A percentile compares a stretch with the other conserved stretches of the same genome.
phyloP scores from a whole-genome alignment of 2,329 filamentous ascomycete species.

The Cordyceps tenuipes region DNA sequence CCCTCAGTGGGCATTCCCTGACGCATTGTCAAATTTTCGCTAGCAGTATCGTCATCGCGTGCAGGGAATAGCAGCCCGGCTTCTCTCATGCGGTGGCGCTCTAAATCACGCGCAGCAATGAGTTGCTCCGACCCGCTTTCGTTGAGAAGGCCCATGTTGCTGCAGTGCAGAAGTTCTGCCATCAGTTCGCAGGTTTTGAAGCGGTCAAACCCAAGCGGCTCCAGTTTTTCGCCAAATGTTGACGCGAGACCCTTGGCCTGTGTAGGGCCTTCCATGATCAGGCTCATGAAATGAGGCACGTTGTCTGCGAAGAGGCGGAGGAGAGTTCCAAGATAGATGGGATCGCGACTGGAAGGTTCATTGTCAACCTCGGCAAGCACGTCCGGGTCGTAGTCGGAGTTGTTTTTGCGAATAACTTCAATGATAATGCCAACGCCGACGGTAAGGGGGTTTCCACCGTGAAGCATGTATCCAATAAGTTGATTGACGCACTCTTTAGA shows the following conservation, averaged over 20 bases:
- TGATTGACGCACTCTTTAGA: conserved; percentile 75
- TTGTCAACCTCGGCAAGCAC: conserved; percentile 73
- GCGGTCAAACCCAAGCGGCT: conserved; percentile 90
- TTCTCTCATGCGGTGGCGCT: conserved; percentile 68
- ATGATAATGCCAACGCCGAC: conserved; percentile 97
- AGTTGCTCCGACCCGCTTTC: conserved; percentile 84
- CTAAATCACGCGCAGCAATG: conserved; percentile 68
- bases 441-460: conserved; percentile 86
- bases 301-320: conserved; percentile 82
- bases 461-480: conserved; percentile 85
- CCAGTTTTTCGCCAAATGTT: conserved; percentile 84
- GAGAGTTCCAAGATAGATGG: conserved; percentile 89
- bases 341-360: conserved; percentile 75
- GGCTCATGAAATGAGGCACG: conserved; percentile 86
- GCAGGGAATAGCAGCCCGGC: conserved; percentile 60
- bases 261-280: conserved; percentile 72
- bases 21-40: conserved; percentile 56
- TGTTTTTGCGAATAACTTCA: conserved; percentile 98
- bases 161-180: conserved; percentile 95
- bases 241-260: conserved; percentile 70
- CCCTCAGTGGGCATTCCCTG: conserved; percentile 49
- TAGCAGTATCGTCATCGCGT: conserved; percentile 30
- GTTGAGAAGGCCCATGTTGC: conserved; percentile 95
- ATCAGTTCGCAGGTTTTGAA: conserved; percentile 99
- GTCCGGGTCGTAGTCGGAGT: conserved; percentile 96